These are phyloP conservation scores for Cryphonectria japonica DNA, from an alignment of 2,329 filamentous ascomycete species.

Conservation along the genomic window DNA sequence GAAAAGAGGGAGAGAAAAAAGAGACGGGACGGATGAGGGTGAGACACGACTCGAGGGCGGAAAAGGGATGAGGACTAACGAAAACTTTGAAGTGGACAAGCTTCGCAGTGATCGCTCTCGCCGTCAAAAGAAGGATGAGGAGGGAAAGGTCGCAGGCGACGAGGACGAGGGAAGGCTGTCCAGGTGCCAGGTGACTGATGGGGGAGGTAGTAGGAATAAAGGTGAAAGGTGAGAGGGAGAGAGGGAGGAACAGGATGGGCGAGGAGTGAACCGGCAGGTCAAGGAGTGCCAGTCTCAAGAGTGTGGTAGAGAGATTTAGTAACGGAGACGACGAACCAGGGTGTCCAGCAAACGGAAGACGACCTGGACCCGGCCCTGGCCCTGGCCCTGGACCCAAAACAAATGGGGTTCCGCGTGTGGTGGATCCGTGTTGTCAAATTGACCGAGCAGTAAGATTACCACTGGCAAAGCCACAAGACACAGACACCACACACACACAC, in stretches of 20 bases:
- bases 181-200: constrained; percentile 25
- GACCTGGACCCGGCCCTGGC: constrained; percentile 11
- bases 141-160: constrained; percentile 22
- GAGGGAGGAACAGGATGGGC: background rate
- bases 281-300: constrained; percentile 28
- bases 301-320: constrained; percentile 24
- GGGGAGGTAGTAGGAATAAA: constrained; percentile 16
- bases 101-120: constrained; percentile 26
- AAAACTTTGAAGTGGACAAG: constrained; percentile 17
- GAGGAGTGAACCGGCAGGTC: constrained; percentile 12
- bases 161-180: constrained; percentile 23
- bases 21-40: constrained; percentile 1
- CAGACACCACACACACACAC: background rate
- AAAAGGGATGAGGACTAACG: constrained; percentile 13
- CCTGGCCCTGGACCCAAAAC: constrained; percentile 24
- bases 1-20: background rate
- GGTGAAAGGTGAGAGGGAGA: constrained; percentile 9
- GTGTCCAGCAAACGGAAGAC: constrained; percentile 19
- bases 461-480: background rate
- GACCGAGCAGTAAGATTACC: constrained; percentile 29
- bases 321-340: constrained; percentile 22
- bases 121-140: constrained; percentile 18
- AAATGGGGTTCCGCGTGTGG: constrained; percentile 23
- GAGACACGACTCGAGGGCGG: constrained; percentile 29
- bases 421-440: constrained; percentile 28